Evolutionary conservation across 306 rosid species (phyloP).

Genomic region (Cicer pinnatifidum): DNA sequence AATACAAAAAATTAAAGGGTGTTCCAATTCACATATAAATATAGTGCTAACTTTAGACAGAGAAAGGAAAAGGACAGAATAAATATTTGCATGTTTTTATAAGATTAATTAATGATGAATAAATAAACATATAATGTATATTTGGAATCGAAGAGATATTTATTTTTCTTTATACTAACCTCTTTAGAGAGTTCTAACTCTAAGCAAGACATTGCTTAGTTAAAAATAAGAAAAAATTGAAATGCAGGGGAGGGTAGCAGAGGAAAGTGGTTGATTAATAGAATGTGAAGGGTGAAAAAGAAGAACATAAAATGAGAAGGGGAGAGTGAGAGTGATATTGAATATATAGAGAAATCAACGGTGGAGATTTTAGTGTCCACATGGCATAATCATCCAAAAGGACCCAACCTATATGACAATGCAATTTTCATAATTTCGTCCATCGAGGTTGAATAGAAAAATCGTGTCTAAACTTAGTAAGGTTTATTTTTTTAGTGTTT

Average conservation of each 20-base stretch:
- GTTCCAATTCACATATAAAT: neutral
- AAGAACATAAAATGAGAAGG: slow-evolving; percentile 4
- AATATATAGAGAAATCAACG: slow-evolving; percentile 73
- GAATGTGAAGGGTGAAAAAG: slow-evolving; percentile 23
- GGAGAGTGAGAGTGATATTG: slow-evolving; percentile 36
- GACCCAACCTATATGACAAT: slow-evolving; percentile 22
- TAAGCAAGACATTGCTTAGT: slow-evolving; percentile 60
- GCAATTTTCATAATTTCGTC: slow-evolving; percentile 33
- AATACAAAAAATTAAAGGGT: neutral
- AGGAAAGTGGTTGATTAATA: slow-evolving; percentile 41
- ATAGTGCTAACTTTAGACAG: neutral
- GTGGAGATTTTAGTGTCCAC: slow-evolving; percentile 62
- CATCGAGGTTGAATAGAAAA: neutral
- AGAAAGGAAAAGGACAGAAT: neutral
- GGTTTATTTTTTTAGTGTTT: neutral
- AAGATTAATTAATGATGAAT: neutral
- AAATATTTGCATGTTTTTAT: neutral
- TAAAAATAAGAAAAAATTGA: slow-evolving; percentile 1
- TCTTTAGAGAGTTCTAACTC: slow-evolving; percentile 54
- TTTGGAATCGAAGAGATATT: neutral
- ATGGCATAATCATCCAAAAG: slow-evolving; percentile 53
- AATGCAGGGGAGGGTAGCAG: slow-evolving; percentile 43
- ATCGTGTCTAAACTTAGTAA: slow-evolving; percentile 1
- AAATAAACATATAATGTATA: neutral
- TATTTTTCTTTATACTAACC: slow-evolving; percentile 43